A percentile compares a stretch with the other conserved stretches of the same genome.
Evolutionary conservation across 2,329 filamentous ascomycete species (phyloP).

Genomic region (Aspergillus niger): DNA sequence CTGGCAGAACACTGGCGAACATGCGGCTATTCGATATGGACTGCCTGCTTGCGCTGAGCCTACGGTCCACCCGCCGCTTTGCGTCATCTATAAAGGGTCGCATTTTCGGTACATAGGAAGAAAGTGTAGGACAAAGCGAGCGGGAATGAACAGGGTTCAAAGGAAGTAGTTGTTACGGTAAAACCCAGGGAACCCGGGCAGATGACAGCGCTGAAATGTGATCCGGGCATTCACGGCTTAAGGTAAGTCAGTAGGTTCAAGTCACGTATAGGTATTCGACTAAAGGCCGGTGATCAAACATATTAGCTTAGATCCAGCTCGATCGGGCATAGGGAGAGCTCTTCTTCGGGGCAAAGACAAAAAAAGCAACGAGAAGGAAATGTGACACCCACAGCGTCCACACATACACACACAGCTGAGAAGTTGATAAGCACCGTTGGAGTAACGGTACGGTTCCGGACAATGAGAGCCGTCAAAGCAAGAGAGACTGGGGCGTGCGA

Average conservation of each 20-base stretch:
- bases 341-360: not conserved
- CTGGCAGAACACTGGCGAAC: conserved; percentile 57
- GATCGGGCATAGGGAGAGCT: not conserved
- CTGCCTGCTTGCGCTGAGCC: conserved; percentile 46
- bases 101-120: conserved; percentile 26
- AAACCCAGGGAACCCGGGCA: conserved; percentile 6
- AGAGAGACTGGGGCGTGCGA: not conserved
- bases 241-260: conserved; percentile 12
- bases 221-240: conserved; percentile 7
- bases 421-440: conserved; percentile 11
- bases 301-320: conserved; percentile 10
- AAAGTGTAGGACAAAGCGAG: conserved; percentile 2
- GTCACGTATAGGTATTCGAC: conserved; percentile 13
- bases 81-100: conserved; percentile 42
- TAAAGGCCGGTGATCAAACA: conserved; percentile 16
- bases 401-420: conserved; percentile 1
- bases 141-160: not conserved
- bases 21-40: conserved; percentile 45
- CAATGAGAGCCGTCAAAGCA: conserved; percentile 16
- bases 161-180: not conserved
- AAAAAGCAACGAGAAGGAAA: conserved; percentile 10
- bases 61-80: conserved; percentile 46
- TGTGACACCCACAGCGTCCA: conserved; percentile 15
- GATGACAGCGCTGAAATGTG: conserved; percentile 15
- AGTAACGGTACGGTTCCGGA: conserved; percentile 2